Percentiles rank a stretch among this genome's conserved stretches.
These are phyloP conservation scores for Ustilago trichophora DNA, from an alignment of 1,284 basidiomycete species.

Conservation along the genomic window DNA sequence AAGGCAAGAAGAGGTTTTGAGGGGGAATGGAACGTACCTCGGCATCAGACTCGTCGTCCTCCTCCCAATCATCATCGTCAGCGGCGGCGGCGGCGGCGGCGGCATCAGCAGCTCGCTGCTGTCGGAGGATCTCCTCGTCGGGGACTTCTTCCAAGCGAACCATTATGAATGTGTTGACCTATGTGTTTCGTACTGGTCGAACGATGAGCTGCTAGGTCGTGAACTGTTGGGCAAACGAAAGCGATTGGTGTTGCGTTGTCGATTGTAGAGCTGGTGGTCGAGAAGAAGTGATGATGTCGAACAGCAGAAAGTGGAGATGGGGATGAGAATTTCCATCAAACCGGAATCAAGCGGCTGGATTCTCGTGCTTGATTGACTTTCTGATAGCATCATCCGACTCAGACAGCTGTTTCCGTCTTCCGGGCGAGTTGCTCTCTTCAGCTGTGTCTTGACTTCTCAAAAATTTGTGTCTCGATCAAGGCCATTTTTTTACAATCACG, in stretches of 20 bases:
- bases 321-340: constrained; percentile 14
- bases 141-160: constrained; percentile 50
- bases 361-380: background rate
- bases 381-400: constrained; percentile 1
- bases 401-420: too few species aligned
- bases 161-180: constrained; percentile 26
- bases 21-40: constrained; percentile 20
- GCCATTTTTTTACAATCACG: too few species aligned
- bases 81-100: constrained; percentile 29
- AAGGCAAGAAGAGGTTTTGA: too few species aligned
- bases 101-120: constrained; percentile 35
- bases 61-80: constrained; percentile 44
- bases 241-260: too few species aligned
- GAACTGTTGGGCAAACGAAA: too few species aligned
- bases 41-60: constrained; percentile 41
- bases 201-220: too few species aligned
- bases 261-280: background rate
- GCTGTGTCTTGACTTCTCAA: constrained; percentile 8
- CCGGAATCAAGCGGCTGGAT: constrained; percentile 19
- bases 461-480: constrained; percentile 15
- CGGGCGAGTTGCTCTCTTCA: too few species aligned
- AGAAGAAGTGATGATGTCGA: background rate
- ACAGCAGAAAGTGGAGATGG: constrained; percentile 28
- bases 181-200: too few species aligned
- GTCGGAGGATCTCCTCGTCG: constrained; percentile 50